These are phyloP conservation scores for Typha latifolia DNA, from an alignment of 176 grass and related monocot species.

Conservation along the genomic window DNA sequence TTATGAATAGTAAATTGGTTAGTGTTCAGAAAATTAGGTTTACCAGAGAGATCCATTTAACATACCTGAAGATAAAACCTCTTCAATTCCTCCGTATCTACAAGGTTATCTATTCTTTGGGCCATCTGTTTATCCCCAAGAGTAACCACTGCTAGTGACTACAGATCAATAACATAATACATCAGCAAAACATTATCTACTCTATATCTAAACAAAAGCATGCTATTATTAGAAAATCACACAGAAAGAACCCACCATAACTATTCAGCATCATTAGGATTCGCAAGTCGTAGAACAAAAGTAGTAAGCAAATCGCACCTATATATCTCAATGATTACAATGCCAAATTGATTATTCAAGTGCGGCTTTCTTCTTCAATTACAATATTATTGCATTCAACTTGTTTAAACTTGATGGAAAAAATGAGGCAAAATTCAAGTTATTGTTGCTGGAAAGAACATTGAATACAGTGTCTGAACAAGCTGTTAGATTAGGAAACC, in stretches of 20 bases:
- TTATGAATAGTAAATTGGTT: not conserved
- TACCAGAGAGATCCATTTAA: not conserved
- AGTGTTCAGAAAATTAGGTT: not conserved
- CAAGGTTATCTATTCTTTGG: constrained; percentile 92
- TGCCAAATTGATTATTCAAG: not conserved
- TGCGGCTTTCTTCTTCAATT: not conserved
- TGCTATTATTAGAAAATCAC: not conserved
- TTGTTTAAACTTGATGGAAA: not conserved
- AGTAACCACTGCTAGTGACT: constrained; percentile 91
- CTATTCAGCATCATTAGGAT: not conserved
- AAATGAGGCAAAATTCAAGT: not conserved
- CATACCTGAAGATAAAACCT: constrained; percentile 98
- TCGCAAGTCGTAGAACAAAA: not conserved
- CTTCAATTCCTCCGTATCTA: constrained; percentile 73
- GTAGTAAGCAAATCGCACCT: not conserved
- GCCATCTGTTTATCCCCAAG: constrained; percentile 98
- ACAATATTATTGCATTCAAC: not conserved
- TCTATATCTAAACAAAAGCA: not conserved
- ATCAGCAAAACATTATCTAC: not conserved
- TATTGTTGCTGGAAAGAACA: no score
- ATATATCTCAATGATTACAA: not conserved
- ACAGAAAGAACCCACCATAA: not conserved
- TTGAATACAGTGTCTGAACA: no score
- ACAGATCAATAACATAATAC: constrained; percentile 3
- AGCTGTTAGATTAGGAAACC: no score